Conservation (phyloP, 176 grass and related monocot genomes). For the Tuctoria greenei region DNA sequence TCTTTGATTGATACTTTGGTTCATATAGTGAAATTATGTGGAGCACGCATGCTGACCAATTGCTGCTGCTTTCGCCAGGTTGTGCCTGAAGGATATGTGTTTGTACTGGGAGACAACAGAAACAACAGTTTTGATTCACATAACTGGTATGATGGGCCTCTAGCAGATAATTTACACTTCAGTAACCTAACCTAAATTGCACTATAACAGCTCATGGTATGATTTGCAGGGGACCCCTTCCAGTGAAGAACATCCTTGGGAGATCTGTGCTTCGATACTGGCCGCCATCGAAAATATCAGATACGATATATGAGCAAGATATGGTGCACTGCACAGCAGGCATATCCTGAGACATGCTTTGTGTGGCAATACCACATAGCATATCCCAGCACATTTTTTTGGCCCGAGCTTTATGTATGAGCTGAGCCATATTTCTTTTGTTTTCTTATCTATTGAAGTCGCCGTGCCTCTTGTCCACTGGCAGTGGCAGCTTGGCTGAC, state of each 20-base stretch:
- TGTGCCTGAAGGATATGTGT: constrained; percentile 76
- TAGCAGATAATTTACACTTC: neutral
- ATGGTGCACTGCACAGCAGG: constrained; percentile 32
- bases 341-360: constrained; percentile 37
- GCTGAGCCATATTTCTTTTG: constrained; percentile 26
- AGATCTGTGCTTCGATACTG: constrained; percentile 90
- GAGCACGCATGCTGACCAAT: constrained; percentile 15
- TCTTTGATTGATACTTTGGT: neutral
- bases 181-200: neutral
- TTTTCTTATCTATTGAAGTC: constrained; percentile 41
- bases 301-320: constrained; percentile 75
- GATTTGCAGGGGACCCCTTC: constrained; percentile 71
- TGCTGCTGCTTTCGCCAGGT: constrained; percentile 43
- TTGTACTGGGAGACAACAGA: constrained; percentile 91
- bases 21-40: neutral
- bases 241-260: constrained; percentile 89
- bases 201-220: neutral
- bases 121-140: constrained; percentile 98
- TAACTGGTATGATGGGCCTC: constrained; percentile 66
- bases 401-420: constrained; percentile 26
- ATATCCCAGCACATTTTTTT: constrained; percentile 4
- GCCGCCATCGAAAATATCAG: constrained; percentile 88
- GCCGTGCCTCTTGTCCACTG: constrained; percentile 19
- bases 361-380: constrained; percentile 10
- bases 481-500: constrained; percentile 33